Evolutionary conservation across 306 rosid genomes (phyloP).

Genomic region (Acmispon strigosus): DNA sequence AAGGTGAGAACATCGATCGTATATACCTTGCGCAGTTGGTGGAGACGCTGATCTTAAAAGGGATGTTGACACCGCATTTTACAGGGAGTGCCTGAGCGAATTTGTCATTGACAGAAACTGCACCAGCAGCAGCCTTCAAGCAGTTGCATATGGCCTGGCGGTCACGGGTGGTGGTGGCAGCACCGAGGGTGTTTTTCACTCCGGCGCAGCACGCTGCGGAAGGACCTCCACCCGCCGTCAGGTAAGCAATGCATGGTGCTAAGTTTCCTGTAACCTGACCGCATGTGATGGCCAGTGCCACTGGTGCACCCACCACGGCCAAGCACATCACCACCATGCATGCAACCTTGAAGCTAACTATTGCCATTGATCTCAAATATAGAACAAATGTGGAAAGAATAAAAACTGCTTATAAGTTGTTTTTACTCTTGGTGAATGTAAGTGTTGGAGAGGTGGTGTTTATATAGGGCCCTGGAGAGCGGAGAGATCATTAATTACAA

Average conservation of each 20-base stretch:
- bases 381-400: no score
- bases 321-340: constrained; percentile 24
- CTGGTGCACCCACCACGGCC: constrained; percentile 12
- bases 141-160: constrained; percentile 30
- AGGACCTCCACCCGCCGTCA: not conserved
- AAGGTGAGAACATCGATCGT: not conserved
- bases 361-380: not conserved
- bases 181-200: not conserved
- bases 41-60: constrained; percentile 41
- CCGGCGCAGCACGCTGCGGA: constrained; percentile 23
- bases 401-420: no score
- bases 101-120: not conserved
- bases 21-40: constrained; percentile 29
- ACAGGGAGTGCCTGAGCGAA: constrained; percentile 27
- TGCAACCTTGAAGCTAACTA: constrained; percentile 13
- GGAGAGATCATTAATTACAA: no score
- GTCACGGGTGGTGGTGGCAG: constrained; percentile 17
- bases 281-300: constrained; percentile 31
- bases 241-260: not conserved
- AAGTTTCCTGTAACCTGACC: not conserved
- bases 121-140: constrained; percentile 24
- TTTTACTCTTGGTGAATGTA: no score
- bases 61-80: constrained; percentile 29
- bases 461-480: no score
- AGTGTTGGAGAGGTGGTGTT: no score